Base-by-base conservation (phyloP, 305 asterid species). In the Andrographis paniculata region DNA sequence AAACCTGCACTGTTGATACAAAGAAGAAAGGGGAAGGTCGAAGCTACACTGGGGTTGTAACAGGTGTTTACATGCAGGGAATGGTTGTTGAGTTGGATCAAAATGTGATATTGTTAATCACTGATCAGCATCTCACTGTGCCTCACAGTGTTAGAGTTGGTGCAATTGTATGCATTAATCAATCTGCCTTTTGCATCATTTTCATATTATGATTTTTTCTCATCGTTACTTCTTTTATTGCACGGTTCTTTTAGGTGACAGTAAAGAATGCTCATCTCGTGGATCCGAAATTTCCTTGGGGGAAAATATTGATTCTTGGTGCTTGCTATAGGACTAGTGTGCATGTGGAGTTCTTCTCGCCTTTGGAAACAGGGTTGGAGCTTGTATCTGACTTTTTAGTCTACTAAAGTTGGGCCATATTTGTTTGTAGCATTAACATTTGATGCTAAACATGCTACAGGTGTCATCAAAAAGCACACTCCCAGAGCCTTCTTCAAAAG, bases 61-160 rank as follows among this genome's bases (percentile, higher is more conserved):
- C 87, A 9, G 91, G 83, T 16, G 61, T 73, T 58, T 86, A 79
- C 65, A 75, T 77, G 95, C 73, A 82, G 55, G 95, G 89, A 40
- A 68, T 71, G 93, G 65, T 83, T 67, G 78, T 77, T 66, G 96
- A 86, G 85, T 68, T 91, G 83, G 96, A 91, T 66, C 63, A 60
- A 45, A 65, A 77, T 48, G 76, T 77, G 37, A 64, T 83, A 56
- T 70, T 86, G n/a, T 50, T 86, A 76, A 61, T 80, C 56, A 83
- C 96, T 0, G 87, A 84, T 22, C 73, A 61, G 62, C 65, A 69
- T 58, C 73, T 83, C 33, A 55, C 56, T 53, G 67, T 80, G 60
- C 95, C 96, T 21, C 95, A 91, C 72, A 55, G 77, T 64, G 51
- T 83, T 56, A 83, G 99, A 81, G 73, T 77, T 48, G 99, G 96